Conservation (phyloP, 345 rosid genomes). For the Eucalyptus pauciflora region DNA sequence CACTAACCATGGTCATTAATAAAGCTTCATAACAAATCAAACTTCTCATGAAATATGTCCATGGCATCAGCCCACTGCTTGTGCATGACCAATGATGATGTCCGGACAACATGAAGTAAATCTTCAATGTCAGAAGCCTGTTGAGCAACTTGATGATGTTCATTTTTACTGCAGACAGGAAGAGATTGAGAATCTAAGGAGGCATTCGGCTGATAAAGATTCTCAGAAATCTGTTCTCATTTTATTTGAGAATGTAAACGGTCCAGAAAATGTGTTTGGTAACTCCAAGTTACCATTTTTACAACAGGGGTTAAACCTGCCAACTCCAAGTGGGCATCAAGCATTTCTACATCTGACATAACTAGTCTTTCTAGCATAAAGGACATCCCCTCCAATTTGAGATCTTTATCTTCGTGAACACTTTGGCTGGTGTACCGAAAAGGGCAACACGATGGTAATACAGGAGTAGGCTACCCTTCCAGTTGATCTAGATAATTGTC, state of each 20-base stretch:
- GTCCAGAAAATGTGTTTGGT: too few relatives aligned
- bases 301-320: neutral
- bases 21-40: slow-evolving; percentile 56
- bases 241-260: neutral
- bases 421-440: too few relatives aligned
- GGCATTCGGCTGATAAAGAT: neutral
- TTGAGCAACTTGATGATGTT: slow-evolving; percentile 92
- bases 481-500: neutral
- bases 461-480: neutral
- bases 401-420: too few relatives aligned
- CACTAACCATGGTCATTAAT: slow-evolving; percentile 66
- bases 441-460: neutral
- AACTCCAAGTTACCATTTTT: too few relatives aligned
- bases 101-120: slow-evolving; percentile 62
- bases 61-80: slow-evolving; percentile 91
- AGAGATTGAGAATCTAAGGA: neutral
- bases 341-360: neutral
- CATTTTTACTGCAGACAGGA: slow-evolving; percentile 50
- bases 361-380: too few relatives aligned
- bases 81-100: slow-evolving; percentile 60
- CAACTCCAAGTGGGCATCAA: neutral
- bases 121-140: slow-evolving; percentile 93
- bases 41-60: slow-evolving; percentile 67
- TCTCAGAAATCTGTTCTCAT: neutral
- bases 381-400: too few relatives aligned